Conservation (phyloP, 176 grass and related monocot species). For the Bothriochloa decipiens region DNA sequence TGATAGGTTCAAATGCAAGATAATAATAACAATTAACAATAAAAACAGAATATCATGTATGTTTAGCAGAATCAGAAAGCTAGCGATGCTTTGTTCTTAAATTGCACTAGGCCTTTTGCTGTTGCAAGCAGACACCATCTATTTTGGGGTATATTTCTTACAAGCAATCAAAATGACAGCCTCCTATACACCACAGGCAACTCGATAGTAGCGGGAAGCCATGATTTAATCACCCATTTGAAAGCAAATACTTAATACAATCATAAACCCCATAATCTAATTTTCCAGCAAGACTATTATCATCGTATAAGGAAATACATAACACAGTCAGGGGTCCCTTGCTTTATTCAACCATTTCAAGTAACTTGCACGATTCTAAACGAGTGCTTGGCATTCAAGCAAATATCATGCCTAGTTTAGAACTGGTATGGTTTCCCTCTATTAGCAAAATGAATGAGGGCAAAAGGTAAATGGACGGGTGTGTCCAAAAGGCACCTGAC, state of each 20-base stretch:
- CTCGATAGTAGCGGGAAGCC: not conserved
- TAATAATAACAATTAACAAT: not conserved
- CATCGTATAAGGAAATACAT: not conserved
- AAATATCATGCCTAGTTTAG: not conserved
- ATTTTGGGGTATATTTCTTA: not conserved
- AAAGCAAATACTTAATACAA: not conserved
- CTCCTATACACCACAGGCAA: not conserved
- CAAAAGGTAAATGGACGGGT: not conserved
- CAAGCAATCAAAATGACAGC: not conserved
- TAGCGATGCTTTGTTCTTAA: not conserved
- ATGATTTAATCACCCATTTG: not conserved
- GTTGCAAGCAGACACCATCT: conserved; percentile 3
- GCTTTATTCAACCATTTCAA: not conserved
- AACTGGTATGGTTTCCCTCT: not conserved
- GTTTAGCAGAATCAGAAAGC: not conserved
- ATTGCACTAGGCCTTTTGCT: not conserved
- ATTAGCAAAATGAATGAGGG: not conserved
- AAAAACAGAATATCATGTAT: not conserved
- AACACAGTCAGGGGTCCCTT: not conserved
- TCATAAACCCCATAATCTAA: not conserved
- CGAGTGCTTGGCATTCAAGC: not conserved
- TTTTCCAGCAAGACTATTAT: not conserved
- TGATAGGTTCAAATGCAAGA: not conserved
- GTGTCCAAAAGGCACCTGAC: not conserved
- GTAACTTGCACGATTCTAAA: not conserved